Conservation (phyloP, 192 early-diverging fungal species). For the Coemansia sp. region DNA sequence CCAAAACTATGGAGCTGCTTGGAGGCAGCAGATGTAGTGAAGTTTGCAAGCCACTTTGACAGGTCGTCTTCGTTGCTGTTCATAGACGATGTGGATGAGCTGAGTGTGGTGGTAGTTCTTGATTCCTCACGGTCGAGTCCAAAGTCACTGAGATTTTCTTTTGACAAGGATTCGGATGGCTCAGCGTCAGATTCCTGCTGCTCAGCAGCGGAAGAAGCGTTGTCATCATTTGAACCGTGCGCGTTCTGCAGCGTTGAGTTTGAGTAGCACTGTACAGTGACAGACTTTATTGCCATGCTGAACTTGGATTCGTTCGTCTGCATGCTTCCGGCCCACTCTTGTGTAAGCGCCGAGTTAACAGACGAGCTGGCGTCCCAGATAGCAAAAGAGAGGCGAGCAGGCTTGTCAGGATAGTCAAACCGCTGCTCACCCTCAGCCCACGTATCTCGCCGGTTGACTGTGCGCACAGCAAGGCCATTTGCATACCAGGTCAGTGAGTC, state of each 20-base stretch:
- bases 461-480: conserved; percentile 57
- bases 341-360: conserved; percentile 36
- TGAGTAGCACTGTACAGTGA: conserved; percentile 55
- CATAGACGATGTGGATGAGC: neutral
- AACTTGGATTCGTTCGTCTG: conserved; percentile 44
- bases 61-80: conserved; percentile 15
- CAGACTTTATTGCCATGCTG: conserved; percentile 54
- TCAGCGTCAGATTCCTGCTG: neutral
- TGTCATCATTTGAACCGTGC: neutral
- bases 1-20: neutral
- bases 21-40: conserved; percentile 15
- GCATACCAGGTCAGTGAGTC: conserved; percentile 61
- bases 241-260: conserved; percentile 26
- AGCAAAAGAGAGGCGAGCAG: conserved; percentile 56
- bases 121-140: conserved; percentile 17
- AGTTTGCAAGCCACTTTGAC: conserved; percentile 43
- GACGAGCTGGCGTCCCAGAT: conserved; percentile 61
- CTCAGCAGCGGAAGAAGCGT: neutral
- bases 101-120: neutral
- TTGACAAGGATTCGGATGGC: conserved; percentile 8
- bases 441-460: conserved; percentile 50
- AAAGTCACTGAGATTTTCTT: conserved; percentile 41
- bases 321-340: conserved; percentile 54
- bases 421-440: conserved; percentile 51
- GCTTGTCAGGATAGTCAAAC: conserved; percentile 54